These are phyloP conservation scores for Candida taoyuanica DNA, from an alignment of 805 yeast species.

Conservation along the genomic window DNA sequence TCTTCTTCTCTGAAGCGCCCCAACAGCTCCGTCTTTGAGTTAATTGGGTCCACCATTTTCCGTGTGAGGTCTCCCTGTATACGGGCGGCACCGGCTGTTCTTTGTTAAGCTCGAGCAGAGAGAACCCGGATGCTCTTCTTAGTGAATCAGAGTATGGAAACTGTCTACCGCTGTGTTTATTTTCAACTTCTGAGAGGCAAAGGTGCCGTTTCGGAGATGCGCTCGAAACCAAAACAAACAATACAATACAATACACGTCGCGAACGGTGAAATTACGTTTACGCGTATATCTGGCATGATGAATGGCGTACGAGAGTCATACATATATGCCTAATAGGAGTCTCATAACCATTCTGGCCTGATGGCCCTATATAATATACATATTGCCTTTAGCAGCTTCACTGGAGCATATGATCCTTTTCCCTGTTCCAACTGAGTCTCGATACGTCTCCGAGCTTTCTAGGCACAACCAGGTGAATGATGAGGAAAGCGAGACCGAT, in stretches of 20 bases:
- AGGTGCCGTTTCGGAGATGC: background rate
- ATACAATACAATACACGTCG: background rate
- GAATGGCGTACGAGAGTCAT: no score
- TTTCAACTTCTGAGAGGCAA: background rate
- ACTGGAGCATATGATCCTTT: constrained; percentile 30
- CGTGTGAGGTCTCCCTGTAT: no score
- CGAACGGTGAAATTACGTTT: background rate
- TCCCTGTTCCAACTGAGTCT: constrained; percentile 68
- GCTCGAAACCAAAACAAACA: constrained; percentile 5
- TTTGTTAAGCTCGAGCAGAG: no score
- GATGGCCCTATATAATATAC: no score
- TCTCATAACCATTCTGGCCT: no score
- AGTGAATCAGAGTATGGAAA: no score
- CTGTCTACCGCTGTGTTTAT: background rate
- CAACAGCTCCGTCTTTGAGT: constrained; percentile 20
- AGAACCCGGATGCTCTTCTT: no score
- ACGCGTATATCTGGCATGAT: no score
- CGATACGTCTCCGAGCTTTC: constrained; percentile 70
- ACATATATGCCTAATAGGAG: no score
- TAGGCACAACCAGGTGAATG: constrained; percentile 57
- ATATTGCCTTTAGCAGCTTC: no score
- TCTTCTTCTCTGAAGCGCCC: constrained; percentile 25
- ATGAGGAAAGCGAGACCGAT: constrained; percentile 48
- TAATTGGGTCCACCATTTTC: constrained; percentile 11
- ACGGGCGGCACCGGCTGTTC: no score